Conservation (phyloP, 257 asterid species). For the Jasminum sambac region DNA sequence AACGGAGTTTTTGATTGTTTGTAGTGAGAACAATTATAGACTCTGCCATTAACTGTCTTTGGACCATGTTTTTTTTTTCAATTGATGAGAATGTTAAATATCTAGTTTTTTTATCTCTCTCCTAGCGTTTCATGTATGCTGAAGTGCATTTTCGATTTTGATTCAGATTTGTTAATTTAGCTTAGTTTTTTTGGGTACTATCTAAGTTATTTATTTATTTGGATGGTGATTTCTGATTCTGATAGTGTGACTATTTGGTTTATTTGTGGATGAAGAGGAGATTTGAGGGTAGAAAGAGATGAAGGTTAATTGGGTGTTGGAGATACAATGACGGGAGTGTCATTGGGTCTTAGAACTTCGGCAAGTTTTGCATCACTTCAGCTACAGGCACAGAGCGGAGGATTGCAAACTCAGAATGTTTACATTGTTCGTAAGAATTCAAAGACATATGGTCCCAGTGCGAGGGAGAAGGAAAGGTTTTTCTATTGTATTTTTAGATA, state of each 20-base stretch:
- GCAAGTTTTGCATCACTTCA: constrained; percentile 80
- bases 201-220: constrained; percentile 28
- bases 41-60: background rate
- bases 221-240: constrained; percentile 19
- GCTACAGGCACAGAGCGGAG: constrained; percentile 71
- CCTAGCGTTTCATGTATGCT: background rate
- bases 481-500: constrained; percentile 50
- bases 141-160: constrained; percentile 20
- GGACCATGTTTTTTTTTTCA: background rate
- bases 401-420: constrained; percentile 39
- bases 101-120: background rate
- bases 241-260: background rate
- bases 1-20: background rate
- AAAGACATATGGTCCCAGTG: constrained; percentile 52
- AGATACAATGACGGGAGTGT: constrained; percentile 87
- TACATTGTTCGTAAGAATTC: constrained; percentile 58
- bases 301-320: constrained; percentile 59
- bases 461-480: constrained; percentile 70
- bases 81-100: background rate
- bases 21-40: background rate
- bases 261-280: constrained; percentile 53
- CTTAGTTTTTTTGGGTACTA: constrained; percentile 11
- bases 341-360: constrained; percentile 71
- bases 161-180: constrained; percentile 26
- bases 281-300: constrained; percentile 59